Base-by-base conservation (phyloP, 192 early-diverging fungal genomes). In the Spinellus fusiger region DNA sequence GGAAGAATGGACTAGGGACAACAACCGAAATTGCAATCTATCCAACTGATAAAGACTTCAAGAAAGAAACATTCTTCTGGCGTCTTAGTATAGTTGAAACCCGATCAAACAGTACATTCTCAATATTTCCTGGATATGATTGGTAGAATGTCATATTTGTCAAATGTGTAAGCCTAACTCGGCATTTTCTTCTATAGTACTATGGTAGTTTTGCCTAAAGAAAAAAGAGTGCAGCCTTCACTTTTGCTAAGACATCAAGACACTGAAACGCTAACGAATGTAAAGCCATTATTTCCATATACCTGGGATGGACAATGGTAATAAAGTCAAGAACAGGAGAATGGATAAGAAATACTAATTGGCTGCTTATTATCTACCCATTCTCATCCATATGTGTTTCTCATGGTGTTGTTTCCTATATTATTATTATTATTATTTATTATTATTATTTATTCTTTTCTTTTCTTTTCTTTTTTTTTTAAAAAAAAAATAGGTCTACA, bases 1-100 rank as follows among this genome's bases (percentile, higher is more conserved):
- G 82, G 83, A 84, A 84, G 62, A 85, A 85, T 62, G 84, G 84
- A 0, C 61, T 83, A 20, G 84, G 84, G 33, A 66, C 55, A 53
- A 86, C 82, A 4, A 44, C 56, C 4, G 75, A 85, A 60, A 80
- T 86, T 28, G 76, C 77, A 9, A 85, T 85, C 18, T 63, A 71
- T 59, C 84, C 83, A 35, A 55, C 69, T 3, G 44, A 54, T 33
- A 56, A 62, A n/a, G 58, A 80, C 51, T 74, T 65, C 49, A 51
- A 61, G 32, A 68, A 64, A 28, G 84, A 85, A 16, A 49, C 68
- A 7, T 86, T 86, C 64, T 40, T 80, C 18, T 86, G 84, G 84
- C 69, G 80, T 16, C 59, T 85, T 4, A 70, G 59, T 50, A 35
- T 57, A 12, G 34, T 34, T 37, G 31, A n/a, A 18, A 56, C 70